Evolutionary conservation across 2,329 filamentous ascomycete genomes (phyloP).

Genomic region (Calonectria ilicicola): DNA sequence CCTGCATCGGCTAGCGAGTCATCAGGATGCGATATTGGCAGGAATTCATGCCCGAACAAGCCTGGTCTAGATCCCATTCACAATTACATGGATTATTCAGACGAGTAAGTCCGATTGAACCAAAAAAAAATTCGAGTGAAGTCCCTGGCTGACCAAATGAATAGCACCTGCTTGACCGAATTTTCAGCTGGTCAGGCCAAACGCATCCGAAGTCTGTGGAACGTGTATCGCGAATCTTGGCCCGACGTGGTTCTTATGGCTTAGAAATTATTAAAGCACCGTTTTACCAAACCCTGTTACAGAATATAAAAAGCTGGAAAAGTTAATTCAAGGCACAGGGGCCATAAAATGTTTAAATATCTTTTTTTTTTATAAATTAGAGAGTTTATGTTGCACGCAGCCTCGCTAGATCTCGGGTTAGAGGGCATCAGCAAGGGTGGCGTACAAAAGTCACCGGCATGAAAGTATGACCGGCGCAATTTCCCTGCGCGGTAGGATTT

Average conservation of each 20-base stretch:
- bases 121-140: too few relatives aligned
- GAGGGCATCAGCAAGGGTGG: too few relatives aligned
- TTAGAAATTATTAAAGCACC: not conserved
- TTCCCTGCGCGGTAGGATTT: too few relatives aligned
- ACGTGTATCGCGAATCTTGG: not conserved
- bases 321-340: too few relatives aligned
- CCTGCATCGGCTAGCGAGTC: not conserved
- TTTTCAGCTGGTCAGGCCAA: not conserved
- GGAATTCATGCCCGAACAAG: not conserved
- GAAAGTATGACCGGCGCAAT: too few relatives aligned
- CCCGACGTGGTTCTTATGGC: not conserved
- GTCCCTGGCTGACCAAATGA: not conserved
- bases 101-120: not conserved
- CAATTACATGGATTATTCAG: constrained; percentile 1
- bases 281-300: too few relatives aligned
- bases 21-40: not conserved
- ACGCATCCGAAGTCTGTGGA: not conserved
- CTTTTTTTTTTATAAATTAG: too few relatives aligned
- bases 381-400: too few relatives aligned
- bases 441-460: too few relatives aligned
- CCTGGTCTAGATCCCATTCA: not conserved
- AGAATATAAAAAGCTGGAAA: too few relatives aligned
- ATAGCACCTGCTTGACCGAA: not conserved
- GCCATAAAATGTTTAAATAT: too few relatives aligned
- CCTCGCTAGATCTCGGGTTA: too few relatives aligned